These are phyloP conservation scores for Xylaria sp. DNA, from an alignment of 2,329 filamentous ascomycete species.

Conservation along the genomic window DNA sequence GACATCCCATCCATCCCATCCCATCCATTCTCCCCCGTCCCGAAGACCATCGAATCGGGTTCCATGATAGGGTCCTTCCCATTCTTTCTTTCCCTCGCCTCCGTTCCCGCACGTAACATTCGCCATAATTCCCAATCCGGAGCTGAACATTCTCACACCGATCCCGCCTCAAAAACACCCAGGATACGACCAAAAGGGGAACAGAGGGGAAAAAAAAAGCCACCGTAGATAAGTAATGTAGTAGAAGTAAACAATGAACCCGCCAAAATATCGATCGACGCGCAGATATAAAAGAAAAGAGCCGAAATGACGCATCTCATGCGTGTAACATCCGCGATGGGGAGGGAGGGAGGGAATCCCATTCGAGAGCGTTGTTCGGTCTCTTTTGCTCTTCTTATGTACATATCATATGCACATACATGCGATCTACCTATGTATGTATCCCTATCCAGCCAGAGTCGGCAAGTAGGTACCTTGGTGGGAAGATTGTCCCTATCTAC, in stretches of 20 bases:
- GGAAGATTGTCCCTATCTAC: no score
- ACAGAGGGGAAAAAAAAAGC: background rate
- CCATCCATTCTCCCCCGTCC: no score
- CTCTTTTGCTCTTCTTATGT: no score
- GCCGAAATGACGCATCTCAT: slow-evolving; percentile 9
- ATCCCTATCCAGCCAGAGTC: background rate
- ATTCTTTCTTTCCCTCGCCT: background rate
- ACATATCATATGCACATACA: background rate
- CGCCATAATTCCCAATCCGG: background rate
- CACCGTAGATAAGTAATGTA: no score
- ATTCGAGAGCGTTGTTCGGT: background rate
- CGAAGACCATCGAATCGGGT: background rate
- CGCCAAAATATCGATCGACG: background rate
- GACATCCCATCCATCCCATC: background rate
- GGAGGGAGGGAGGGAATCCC: background rate
- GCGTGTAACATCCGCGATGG: slow-evolving; percentile 14
- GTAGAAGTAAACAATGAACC: background rate
- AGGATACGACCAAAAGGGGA: background rate
- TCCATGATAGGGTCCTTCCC: background rate
- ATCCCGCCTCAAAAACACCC: background rate
- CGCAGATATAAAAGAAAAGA: background rate
- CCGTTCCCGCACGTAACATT: background rate
- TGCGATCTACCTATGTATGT: background rate
- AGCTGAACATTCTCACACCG: background rate
- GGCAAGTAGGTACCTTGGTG: background rate